Evolutionary conservation across 345 rosid genomes (phyloP), one percentile per base, ranked within the genome.

Genomic region (Salix suchowensis): DNA sequence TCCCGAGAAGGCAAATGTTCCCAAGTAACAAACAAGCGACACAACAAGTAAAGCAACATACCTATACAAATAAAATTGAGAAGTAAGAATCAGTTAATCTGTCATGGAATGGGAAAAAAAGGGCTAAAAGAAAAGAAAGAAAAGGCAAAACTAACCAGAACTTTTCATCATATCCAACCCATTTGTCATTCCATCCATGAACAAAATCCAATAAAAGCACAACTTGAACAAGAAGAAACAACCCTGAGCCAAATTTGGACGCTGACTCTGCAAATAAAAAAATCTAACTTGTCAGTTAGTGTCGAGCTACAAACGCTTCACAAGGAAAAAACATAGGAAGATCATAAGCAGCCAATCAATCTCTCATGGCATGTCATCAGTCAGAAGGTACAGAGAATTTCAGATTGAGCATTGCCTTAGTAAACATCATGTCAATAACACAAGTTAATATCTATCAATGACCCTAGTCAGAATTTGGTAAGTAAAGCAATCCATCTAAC

Each of bases 121-220:
- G 14, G 55, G 30, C 36, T 69, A 72, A 71, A 36, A 21, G 4
- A 19, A 67, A 58, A 9, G 28, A 60, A 26, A 42, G 13, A 21
- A 58, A 32, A 71, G 68, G 40, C 30, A 30, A 69, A 14, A 88
- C 99, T 89, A 76, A 96, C 99, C 99, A 96, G 86, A 96, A 96
- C 87, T 91, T 95, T 83, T 96, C 97, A 34, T 89, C 91, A 52
- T 96, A 96, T 83, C 94, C 96, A 82, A 92, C 97, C 98, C 97
- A 96, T 67, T 89, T 94, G 83, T 96, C 98, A 90, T 96, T 96
- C 99, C 99, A 96, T 69, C 97, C 94, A 78, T 90, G 98, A 84
- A 96, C 98, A 76, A 96, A 96, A 83, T 96, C 99, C 90, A 94
- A 87, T 81, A 96, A 84, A 88, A 96, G 98, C 73, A 96, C 98